Percentiles rank a stretch among this genome's conserved stretches.
phyloP scores from a whole-genome alignment of 2,329 filamentous ascomycete species.

The Rutstroemia sp. region DNA sequence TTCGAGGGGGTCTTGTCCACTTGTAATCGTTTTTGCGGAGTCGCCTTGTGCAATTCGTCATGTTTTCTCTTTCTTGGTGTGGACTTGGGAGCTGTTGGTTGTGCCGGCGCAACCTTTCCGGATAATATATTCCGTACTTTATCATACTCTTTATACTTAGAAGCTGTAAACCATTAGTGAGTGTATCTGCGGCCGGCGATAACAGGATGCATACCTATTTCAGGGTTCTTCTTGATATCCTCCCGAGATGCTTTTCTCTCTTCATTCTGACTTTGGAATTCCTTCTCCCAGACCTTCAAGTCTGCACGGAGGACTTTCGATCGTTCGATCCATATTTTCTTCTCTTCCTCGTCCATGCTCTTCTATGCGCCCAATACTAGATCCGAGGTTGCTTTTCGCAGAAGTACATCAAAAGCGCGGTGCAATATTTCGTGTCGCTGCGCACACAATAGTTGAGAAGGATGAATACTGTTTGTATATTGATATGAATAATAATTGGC shows the following conservation, averaged over 20 bases:
- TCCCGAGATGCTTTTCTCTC: conserved; percentile 63
- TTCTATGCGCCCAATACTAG: not conserved
- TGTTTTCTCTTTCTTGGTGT: conserved; percentile 32
- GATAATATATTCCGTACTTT: conserved; percentile 52
- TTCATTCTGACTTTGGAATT: conserved; percentile 53
- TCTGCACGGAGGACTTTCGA: conserved; percentile 54
- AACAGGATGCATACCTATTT: conserved; percentile 50
- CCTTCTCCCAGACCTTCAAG: conserved; percentile 67
- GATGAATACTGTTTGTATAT: not conserved
- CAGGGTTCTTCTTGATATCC: conserved; percentile 68
- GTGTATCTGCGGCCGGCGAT: not conserved
- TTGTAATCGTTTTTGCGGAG: conserved; percentile 45
- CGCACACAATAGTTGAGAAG: not conserved
- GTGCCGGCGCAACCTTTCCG: conserved; percentile 40
- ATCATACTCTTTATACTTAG: conserved; percentile 72
- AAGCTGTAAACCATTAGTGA: conserved; percentile 15
- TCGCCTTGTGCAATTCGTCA: conserved; percentile 33
- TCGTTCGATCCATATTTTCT: conserved; percentile 19
- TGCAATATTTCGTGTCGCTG: not conserved
- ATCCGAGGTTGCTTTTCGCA: not conserved
- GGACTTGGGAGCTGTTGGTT: conserved; percentile 23
- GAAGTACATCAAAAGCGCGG: not conserved
- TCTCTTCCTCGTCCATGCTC: conserved; percentile 22
- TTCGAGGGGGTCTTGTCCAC: conserved; percentile 40
- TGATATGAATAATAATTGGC: not conserved